Percentiles rank a stretch among this genome's conserved stretches.
Conservation (phyloP, 2,329 filamentous ascomycete genomes). For the Aspergillus latus region DNA sequence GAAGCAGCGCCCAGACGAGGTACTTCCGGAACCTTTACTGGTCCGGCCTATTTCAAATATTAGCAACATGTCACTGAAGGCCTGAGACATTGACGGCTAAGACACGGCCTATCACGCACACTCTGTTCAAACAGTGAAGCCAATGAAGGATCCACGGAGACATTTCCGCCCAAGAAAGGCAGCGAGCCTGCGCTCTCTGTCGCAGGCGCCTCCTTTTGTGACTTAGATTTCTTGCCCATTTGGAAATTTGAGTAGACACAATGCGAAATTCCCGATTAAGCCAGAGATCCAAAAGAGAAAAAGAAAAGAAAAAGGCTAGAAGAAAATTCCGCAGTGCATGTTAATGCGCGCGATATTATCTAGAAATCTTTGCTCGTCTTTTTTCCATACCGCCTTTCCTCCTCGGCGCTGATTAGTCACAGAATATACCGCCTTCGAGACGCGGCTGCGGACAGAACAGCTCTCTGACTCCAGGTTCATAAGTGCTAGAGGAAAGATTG, state of each 20-base stretch:
- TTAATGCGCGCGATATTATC: neutral
- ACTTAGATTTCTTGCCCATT: constrained; percentile 40
- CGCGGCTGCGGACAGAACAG: neutral
- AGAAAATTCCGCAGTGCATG: neutral
- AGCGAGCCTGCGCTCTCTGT: constrained; percentile 22
- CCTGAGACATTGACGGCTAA: neutral
- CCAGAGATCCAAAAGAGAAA: neutral
- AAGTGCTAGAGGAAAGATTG: neutral
- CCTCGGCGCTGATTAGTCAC: neutral
- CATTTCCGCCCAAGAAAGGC: constrained; percentile 57
- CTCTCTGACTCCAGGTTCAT: neutral
- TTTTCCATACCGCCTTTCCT: constrained; percentile 8
- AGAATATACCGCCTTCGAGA: constrained; percentile 4
- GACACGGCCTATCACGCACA: constrained; percentile 52
- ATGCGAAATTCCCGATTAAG: neutral
- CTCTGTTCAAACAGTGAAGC: constrained; percentile 70
- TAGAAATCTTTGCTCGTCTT: constrained; percentile 3
- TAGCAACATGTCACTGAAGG: constrained; percentile 12
- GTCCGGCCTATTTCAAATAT: constrained; percentile 35
- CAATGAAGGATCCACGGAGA: constrained; percentile 66
- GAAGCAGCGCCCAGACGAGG: constrained; percentile 14
- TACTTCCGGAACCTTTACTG: constrained; percentile 39
- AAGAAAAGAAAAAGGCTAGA: neutral
- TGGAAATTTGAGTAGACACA: constrained; percentile 8
- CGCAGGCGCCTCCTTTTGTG: constrained; percentile 23